Evolutionary conservation across 2,329 filamentous ascomycete species (phyloP), one percentile per base, ranked within the genome.

Genomic region (Tolypocladium tundrense): DNA sequence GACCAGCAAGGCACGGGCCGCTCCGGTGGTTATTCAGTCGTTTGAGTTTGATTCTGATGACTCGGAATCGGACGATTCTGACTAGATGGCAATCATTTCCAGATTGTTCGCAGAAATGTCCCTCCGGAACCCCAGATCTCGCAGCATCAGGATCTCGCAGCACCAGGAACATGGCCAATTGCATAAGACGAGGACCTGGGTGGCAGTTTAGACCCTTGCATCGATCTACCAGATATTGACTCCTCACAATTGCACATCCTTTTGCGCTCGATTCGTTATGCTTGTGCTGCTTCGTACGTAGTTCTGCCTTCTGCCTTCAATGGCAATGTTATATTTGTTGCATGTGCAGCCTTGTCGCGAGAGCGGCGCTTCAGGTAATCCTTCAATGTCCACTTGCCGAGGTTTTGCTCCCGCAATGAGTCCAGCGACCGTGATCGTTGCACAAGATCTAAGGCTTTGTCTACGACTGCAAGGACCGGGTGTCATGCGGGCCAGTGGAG

Each of bases 41-140:
- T 60, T 59, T 51, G 58, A 59, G 40, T 59, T 61, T 53, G 60
- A 56, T 56, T 59, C 59, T 50, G 60, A 58, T 55, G 52, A 54
- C n/a, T 58, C 58, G n/a, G 61, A 62, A 6, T 51, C 31, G 16
- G 60, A 60, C 2, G 59, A 57, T 6, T 19, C 41, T 0, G 16
- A 51, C 19, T 51, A 35, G 31, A 6, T 35, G 31, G 9, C 4
- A n/a, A 21, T 35, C 42, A n/a, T 13, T 19, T 9, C 48, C 19
- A 19, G 19, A 45, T 24, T 27, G 21, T 11, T 14, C 10, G 21
- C 2, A 45, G 14, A n/a, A 37, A 37, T 14, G 35, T 37, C 35
- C 35, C 35, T 37, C 2, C 2, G 35, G 13, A 37, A 24, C 21
- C 3, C 24, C 24, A 27, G 35, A 37, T 11, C 40, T 41, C 19